Conservation (phyloP, 805 yeast genomes). For the Schizosaccharomyces osmophilus region DNA sequence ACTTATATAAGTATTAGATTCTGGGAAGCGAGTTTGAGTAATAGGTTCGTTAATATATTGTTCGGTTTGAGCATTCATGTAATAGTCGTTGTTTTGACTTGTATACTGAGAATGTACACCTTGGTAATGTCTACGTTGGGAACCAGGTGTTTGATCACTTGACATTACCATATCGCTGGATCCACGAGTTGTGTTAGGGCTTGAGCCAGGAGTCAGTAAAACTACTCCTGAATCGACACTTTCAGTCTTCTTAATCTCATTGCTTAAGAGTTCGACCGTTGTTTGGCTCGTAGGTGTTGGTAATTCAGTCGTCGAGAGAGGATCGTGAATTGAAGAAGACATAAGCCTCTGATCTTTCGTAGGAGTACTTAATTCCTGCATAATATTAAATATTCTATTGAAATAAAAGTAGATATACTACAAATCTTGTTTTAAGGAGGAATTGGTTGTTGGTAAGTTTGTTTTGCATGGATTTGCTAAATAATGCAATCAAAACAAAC, state of each 20-base stretch:
- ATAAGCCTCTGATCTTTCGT: neutral
- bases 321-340: neutral
- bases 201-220: neutral
- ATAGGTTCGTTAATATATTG: too few relatives aligned
- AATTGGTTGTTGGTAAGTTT: too few relatives aligned
- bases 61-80: too few relatives aligned
- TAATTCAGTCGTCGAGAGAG: neutral
- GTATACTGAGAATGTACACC: too few relatives aligned
- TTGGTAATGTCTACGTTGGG: too few relatives aligned
- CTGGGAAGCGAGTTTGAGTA: neutral
- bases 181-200: neutral
- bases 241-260: neutral
- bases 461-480: too few relatives aligned
- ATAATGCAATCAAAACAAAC: too few relatives aligned
- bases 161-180: neutral
- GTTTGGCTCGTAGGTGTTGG: neutral
- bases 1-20: neutral
- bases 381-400: neutral
- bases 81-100: too few relatives aligned
- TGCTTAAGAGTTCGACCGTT: neutral
- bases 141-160: neutral
- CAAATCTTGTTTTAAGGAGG: neutral
- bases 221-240: neutral
- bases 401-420: neutral
- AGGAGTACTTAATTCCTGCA: neutral